Evolutionary conservation across 768 basidiomycete species (phyloP).

Genomic region (Podaxis sp.): DNA sequence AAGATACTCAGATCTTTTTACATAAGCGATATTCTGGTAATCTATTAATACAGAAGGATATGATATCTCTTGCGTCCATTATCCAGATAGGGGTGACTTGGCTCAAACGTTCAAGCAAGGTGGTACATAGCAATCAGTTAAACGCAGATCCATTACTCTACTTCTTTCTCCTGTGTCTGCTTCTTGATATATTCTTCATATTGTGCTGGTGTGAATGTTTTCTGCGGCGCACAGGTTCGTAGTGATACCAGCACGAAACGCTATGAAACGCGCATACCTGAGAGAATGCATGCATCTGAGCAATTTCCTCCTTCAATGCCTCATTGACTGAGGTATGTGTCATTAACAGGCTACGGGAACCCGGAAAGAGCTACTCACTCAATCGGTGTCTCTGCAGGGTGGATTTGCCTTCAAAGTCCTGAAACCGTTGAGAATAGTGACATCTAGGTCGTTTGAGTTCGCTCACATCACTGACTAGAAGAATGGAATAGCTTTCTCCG

Average conservation of each 20-base stretch:
- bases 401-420: conserved; percentile 78
- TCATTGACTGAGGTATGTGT: conserved; percentile 61
- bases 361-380: conserved; percentile 42
- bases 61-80: not conserved
- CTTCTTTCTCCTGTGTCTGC: conserved; percentile 15
- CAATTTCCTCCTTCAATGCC: conserved; percentile 68
- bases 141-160: not conserved
- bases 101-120: not conserved
- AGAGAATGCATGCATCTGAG: conserved; percentile 85
- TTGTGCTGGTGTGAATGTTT: conserved; percentile 25
- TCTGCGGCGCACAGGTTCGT: conserved; percentile 4
- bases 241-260: not conserved
- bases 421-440: not conserved
- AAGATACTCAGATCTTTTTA: conserved; percentile 3
- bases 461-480: conserved; percentile 75
- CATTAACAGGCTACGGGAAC: not conserved
- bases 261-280: conserved; percentile 50
- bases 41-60: conserved; percentile 2
- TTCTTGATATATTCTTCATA: conserved; percentile 19
- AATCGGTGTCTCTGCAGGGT: conserved; percentile 76
- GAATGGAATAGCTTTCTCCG: conserved; percentile 72
- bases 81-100: not conserved
- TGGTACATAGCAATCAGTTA: not conserved
- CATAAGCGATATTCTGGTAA: not conserved
- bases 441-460: not conserved